Conservation (phyloP, 2,329 filamentous ascomycete genomes). For the Mycosphaerelloides madeirae region DNA sequence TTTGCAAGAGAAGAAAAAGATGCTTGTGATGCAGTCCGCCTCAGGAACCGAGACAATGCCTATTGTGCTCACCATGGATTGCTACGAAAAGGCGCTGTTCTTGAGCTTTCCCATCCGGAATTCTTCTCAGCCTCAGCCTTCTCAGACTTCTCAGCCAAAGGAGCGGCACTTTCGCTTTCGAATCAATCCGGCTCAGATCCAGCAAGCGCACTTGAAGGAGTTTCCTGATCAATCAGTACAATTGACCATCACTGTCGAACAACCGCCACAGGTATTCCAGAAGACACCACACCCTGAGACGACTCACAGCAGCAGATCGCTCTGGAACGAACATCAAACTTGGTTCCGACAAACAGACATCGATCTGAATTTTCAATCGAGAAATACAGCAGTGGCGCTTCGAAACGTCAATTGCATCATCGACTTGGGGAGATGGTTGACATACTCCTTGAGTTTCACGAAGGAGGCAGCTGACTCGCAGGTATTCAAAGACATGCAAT, state of each 20-base stretch:
- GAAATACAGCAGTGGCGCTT: slow-evolving; percentile 34
- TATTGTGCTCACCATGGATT: slow-evolving; percentile 39
- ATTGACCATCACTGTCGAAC: slow-evolving; percentile 38
- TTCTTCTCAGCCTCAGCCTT: neutral
- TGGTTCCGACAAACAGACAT: slow-evolving; percentile 65
- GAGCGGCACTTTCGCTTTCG: slow-evolving; percentile 17
- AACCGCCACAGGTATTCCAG: slow-evolving; percentile 27
- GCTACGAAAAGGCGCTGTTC: slow-evolving; percentile 41
- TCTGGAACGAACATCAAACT: slow-evolving; percentile 53
- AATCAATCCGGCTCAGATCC: slow-evolving; percentile 23
- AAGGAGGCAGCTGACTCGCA: slow-evolving; percentile 4
- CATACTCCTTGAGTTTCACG: slow-evolving; percentile 51
- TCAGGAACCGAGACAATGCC: slow-evolving; percentile 17
- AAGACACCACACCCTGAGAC: slow-evolving; percentile 18
- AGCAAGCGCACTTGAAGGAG: slow-evolving; percentile 19
- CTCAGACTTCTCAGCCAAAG: neutral
- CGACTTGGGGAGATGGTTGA: slow-evolving; percentile 61
- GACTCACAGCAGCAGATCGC: slow-evolving; percentile 39
- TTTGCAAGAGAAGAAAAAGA: slow-evolving; percentile 48
- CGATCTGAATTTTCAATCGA: slow-evolving; percentile 31
- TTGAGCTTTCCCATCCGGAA: slow-evolving; percentile 38
- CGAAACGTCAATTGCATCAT: slow-evolving; percentile 50
- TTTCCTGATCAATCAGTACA: slow-evolving; percentile 1
- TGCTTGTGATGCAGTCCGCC: slow-evolving; percentile 57
- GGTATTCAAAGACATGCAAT: slow-evolving; percentile 32